A percentile compares a stretch with the other conserved stretches of the same genome.
Conservation (phyloP, 2,329 filamentous ascomycete genomes). For the Penicillium sp. region DNA sequence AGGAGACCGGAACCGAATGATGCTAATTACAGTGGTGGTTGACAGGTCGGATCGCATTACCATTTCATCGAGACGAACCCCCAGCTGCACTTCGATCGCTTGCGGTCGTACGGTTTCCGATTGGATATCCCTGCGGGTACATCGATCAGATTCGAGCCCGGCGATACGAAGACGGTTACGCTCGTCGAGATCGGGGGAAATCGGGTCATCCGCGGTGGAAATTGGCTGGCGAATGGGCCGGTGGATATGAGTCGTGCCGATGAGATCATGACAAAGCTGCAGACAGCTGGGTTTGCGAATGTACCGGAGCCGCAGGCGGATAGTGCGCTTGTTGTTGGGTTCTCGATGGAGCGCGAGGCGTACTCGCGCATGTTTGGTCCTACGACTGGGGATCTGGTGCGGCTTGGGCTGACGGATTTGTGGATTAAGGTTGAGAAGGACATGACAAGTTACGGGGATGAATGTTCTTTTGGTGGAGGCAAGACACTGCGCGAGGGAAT, state of each 20-base stretch:
- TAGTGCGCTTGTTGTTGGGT: slow-evolving; percentile 57
- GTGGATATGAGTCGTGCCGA: slow-evolving; percentile 64
- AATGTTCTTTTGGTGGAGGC: slow-evolving; percentile 92
- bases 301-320: slow-evolving; percentile 62
- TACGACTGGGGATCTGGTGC: slow-evolving; percentile 80
- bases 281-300: slow-evolving; percentile 75
- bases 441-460: slow-evolving; percentile 79
- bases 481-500: slow-evolving; percentile 94
- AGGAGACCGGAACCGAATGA: background rate
- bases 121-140: slow-evolving; percentile 90
- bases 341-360: slow-evolving; percentile 70
- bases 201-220: slow-evolving; percentile 79
- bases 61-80: slow-evolving; percentile 96
- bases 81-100: slow-evolving; percentile 81
- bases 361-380: slow-evolving; percentile 92
- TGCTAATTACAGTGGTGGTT: background rate
- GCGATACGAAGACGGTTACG: slow-evolving; percentile 84
- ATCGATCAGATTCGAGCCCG: slow-evolving; percentile 89
- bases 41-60: slow-evolving; percentile 80
- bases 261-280: slow-evolving; percentile 66
- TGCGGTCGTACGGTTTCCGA: slow-evolving; percentile 76
- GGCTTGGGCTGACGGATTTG: slow-evolving; percentile 78
- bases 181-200: slow-evolving; percentile 84
- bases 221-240: slow-evolving; percentile 69
- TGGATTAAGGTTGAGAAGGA: slow-evolving; percentile 91